Evolutionary conservation across 176 grass and related monocot genomes (phyloP), one percentile per base, ranked within the genome.

Genomic region (Hyparrhenia diplandra): DNA sequence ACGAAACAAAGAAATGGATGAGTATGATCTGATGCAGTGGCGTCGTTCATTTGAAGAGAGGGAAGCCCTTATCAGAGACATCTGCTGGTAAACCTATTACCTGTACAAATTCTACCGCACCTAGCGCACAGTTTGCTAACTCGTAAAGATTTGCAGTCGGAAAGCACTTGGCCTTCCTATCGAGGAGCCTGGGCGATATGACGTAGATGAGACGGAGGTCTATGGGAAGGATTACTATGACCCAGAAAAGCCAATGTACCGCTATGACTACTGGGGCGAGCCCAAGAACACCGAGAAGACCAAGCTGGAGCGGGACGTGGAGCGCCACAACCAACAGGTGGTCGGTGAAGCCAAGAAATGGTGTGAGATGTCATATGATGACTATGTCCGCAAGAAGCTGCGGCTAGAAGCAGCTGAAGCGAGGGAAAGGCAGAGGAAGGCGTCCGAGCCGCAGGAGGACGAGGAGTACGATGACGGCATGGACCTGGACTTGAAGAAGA

Each of bases 11-110:
- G 90, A 98, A 65, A 98, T 98, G 95, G 95, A 98, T 75, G 86
- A 93, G 78, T 95, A 98, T 51, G 95, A 98, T 84, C 68, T 94
- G 55, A 75, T 98, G 84, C 95, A 95, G 20, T 98, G 95, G 95
- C 80, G 49, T 11, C 88, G 88, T 45, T 98, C 92, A 14, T 87
- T 82, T 69, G 95, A 98, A 78, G 92, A 91, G 82, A 85, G 95
- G 36, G 95, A 98, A 77, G 84, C 90, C 70, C 95, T 95, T 37
- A 91, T 98, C 13, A 98, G 90, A 91, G 95, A 95, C 75, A 95
- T 93, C 68, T 89, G 92, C 86, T 92, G 90, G 92, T 93, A 91
- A 82, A 37, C 42, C 79, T 70, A 36, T 40, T 21, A 21, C 7
- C 8, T 41, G 21, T 85, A 34, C 21, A 58, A 24, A 29, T 40